These are phyloP conservation scores for Capniomyces stellatus DNA, from an alignment of 371 early-diverging fungal genomes.

Conservation along the genomic window DNA sequence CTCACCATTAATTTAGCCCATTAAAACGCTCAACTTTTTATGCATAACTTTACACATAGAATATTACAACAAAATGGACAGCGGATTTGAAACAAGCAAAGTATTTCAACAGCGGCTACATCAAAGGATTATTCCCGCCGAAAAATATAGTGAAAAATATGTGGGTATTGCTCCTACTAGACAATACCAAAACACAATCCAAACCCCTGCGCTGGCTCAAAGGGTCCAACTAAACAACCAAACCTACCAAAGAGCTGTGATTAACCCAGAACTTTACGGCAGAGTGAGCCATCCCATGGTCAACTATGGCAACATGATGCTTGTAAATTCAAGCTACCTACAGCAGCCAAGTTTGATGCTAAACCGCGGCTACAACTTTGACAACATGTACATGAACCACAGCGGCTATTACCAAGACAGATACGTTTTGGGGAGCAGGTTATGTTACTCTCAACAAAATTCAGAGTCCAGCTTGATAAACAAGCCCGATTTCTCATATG, in stretches of 20 bases:
- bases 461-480: neutral
- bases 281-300: neutral
- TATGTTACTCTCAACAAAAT: neutral
- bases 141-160: too few relatives aligned
- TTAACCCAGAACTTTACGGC: neutral
- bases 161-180: too few relatives aligned
- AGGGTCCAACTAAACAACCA: neutral
- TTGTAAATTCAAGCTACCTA: neutral
- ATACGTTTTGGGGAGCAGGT: neutral
- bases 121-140: too few relatives aligned
- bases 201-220: too few relatives aligned
- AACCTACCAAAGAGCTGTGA: neutral
- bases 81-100: too few relatives aligned
- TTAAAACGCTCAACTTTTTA: too few relatives aligned
- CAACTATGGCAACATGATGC: neutral
- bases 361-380: neutral
- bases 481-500: conserved; percentile 78
- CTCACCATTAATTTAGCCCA: too few relatives aligned
- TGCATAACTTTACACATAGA: too few relatives aligned
- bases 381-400: neutral
- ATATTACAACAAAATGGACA: too few relatives aligned
- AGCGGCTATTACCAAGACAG: neutral
- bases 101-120: too few relatives aligned
- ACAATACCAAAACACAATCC: too few relatives aligned
- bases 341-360: neutral